phyloP scores from a whole-genome alignment of 805 yeast genomes.

The Ogataea angusta region DNA sequence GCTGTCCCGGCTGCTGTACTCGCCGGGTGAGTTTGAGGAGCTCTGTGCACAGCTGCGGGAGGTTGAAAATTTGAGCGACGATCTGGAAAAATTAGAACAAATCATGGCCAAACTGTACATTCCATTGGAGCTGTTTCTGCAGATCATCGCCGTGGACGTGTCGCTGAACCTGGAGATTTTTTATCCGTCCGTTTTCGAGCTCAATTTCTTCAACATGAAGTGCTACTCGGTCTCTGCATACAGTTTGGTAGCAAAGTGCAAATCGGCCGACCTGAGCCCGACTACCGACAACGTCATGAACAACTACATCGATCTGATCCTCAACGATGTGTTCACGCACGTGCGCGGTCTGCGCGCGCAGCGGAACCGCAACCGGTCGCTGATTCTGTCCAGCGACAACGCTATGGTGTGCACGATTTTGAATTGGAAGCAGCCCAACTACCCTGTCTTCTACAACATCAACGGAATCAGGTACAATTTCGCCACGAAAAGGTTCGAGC shows the following conservation, averaged over 20 bases:
- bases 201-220: constrained; percentile 29
- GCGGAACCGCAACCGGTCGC: constrained; percentile 47
- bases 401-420: constrained; percentile 88
- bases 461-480: constrained; percentile 51
- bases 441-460: constrained; percentile 86
- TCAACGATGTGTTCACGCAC: constrained; percentile 72
- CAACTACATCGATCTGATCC: constrained; percentile 68
- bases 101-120: constrained; percentile 48
- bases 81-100: constrained; percentile 38
- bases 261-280: constrained; percentile 15
- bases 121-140: constrained; percentile 58
- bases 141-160: constrained; percentile 51
- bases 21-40: constrained; percentile 14
- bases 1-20: constrained; percentile 28
- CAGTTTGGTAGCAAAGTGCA: constrained; percentile 15
- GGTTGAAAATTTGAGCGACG: constrained; percentile 11
- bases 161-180: constrained; percentile 72
- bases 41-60: constrained; percentile 17
- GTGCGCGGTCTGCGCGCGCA: constrained; percentile 49
- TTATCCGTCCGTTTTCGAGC: constrained; percentile 58
- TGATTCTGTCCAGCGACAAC: constrained; percentile 82
- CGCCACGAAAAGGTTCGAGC: constrained; percentile 29
- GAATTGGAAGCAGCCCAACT: constrained; percentile 98
- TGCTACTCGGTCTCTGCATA: constrained; percentile 24
- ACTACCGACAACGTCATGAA: constrained; percentile 47